Conservation (phyloP, 1,139 yeast genomes). For the Starmera stellimalicola region DNA sequence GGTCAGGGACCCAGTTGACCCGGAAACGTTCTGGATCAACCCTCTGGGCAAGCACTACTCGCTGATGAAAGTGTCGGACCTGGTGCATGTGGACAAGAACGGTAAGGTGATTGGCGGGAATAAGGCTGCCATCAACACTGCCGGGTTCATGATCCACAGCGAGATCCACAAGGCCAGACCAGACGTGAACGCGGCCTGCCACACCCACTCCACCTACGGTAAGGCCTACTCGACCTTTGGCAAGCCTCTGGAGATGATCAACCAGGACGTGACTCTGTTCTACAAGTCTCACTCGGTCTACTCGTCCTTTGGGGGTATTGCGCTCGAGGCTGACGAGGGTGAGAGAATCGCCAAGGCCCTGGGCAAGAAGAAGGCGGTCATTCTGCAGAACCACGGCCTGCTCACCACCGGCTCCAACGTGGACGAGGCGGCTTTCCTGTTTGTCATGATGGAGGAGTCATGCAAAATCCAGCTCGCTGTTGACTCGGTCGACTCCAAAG, state of each 20-base stretch:
- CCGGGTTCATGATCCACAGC: slow-evolving; percentile 75
- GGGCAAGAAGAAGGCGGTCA: slow-evolving; percentile 50
- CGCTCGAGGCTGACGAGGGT: slow-evolving; percentile 68
- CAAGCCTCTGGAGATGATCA: slow-evolving; percentile 63
- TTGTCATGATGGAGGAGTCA: slow-evolving; percentile 55
- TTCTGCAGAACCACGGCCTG: slow-evolving; percentile 72
- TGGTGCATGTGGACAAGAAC: slow-evolving; percentile 67
- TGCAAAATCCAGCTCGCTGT: slow-evolving; percentile 68
- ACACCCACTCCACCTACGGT: slow-evolving; percentile 67
- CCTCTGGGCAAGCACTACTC: slow-evolving; percentile 70
- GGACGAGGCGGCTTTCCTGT: slow-evolving; percentile 76
- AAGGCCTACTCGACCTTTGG: slow-evolving; percentile 72
- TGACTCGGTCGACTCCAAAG: slow-evolving; percentile 37
- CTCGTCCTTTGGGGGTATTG: slow-evolving; percentile 70
- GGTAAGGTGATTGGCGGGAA: slow-evolving; percentile 67
- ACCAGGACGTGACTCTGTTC: slow-evolving; percentile 67
- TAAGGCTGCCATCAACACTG: slow-evolving; percentile 59
- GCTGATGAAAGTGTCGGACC: slow-evolving; percentile 57
- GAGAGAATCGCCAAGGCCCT: slow-evolving; percentile 53
- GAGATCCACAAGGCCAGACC: slow-evolving; percentile 72
- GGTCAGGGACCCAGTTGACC: slow-evolving; percentile 66
- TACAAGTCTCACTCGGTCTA: slow-evolving; percentile 62
- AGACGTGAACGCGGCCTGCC: slow-evolving; percentile 76
- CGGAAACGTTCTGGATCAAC: slow-evolving; percentile 70
- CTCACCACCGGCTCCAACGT: slow-evolving; percentile 70